Conservation (phyloP, 2,329 filamentous ascomycete species). For the Bipolaris cookei region DNA sequence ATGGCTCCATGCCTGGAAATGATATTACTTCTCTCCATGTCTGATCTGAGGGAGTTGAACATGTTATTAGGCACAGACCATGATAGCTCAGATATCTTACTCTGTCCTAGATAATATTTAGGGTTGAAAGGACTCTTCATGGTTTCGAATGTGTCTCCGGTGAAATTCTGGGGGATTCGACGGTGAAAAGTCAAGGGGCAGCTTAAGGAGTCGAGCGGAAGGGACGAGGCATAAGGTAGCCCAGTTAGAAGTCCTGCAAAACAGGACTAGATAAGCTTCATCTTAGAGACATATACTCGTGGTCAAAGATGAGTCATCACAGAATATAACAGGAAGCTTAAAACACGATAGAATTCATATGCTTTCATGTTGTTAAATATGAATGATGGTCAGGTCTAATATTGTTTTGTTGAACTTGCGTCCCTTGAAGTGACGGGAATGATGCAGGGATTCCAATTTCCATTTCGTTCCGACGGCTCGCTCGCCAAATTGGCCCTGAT, state of each 20-base stretch:
- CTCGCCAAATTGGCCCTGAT: too few relatives aligned
- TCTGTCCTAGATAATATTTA: not conserved
- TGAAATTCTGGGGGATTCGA: slow-evolving; percentile 50
- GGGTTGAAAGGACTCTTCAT: slow-evolving; percentile 36
- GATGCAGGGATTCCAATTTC: too few relatives aligned
- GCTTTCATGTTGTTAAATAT: too few relatives aligned
- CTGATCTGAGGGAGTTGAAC: not conserved
- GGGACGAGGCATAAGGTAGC: slow-evolving; percentile 23
- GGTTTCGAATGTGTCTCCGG: slow-evolving; percentile 57
- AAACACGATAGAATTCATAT: too few relatives aligned
- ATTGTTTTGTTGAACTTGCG: too few relatives aligned
- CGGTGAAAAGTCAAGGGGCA: slow-evolving; percentile 28
- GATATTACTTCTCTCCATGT: not conserved
- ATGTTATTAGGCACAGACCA: not conserved
- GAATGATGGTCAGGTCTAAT: too few relatives aligned
- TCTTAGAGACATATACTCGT: not conserved
- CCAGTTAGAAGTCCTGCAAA: not conserved
- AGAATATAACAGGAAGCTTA: too few relatives aligned
- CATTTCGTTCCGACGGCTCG: too few relatives aligned
- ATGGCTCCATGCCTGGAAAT: not conserved
- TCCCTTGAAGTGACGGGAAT: too few relatives aligned
- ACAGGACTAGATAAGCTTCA: not conserved
- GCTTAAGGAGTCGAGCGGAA: slow-evolving; percentile 52
- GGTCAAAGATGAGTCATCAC: not conserved
- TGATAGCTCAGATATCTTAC: not conserved